Conservation (phyloP, 345 rosid genomes). For the Crucihimalaya himalaica region DNA sequence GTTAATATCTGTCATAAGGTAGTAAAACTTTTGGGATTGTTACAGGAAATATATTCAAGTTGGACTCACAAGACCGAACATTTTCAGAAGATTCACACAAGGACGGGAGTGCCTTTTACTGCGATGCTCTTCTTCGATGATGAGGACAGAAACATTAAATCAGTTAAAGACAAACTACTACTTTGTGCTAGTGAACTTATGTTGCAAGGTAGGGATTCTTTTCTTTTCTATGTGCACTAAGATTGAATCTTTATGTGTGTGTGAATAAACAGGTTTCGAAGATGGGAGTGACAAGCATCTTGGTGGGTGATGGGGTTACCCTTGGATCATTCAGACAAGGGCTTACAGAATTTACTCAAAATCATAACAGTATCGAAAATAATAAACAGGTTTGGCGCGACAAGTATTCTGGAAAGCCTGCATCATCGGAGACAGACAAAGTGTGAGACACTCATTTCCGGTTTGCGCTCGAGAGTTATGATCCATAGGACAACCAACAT, state of each 20-base stretch:
- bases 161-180: slow-evolving; percentile 45
- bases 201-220: not conserved
- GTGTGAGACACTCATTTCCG: not conserved
- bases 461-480: not conserved
- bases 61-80: slow-evolving; percentile 79
- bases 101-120: slow-evolving; percentile 65
- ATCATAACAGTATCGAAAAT: slow-evolving; percentile 49
- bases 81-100: slow-evolving; percentile 74
- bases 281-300: slow-evolving; percentile 78
- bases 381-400: slow-evolving; percentile 66
- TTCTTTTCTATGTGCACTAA: not conserved
- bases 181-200: not conserved
- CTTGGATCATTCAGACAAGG: slow-evolving; percentile 83
- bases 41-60: slow-evolving; percentile 80
- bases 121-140: slow-evolving; percentile 86
- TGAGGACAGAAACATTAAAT: slow-evolving; percentile 67
- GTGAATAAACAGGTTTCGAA: slow-evolving; percentile 59
- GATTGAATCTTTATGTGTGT: not conserved
- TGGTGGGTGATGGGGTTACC: slow-evolving; percentile 65
- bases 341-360: slow-evolving; percentile 62
- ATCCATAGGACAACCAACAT: not conserved
- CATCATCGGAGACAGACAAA: slow-evolving; percentile 45
- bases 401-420: slow-evolving; percentile 55
- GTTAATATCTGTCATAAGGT: not conserved
- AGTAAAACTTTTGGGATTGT: not conserved